Base-by-base conservation (phyloP, 345 rosid species). In the Diplotaxis tenuifolia region DNA sequence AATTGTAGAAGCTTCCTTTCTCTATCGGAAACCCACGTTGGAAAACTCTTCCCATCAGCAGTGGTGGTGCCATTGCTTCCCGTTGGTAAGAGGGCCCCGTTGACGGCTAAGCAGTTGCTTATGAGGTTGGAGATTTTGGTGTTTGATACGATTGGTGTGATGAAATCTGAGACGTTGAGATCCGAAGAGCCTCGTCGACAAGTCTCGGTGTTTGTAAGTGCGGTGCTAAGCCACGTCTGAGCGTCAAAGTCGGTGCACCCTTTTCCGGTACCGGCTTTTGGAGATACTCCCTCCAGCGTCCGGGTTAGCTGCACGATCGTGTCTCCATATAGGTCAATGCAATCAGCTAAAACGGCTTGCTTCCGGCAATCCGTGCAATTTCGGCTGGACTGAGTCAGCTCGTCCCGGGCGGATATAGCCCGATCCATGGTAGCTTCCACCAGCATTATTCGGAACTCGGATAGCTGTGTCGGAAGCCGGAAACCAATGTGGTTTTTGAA, bases 171-270 rank as follows among this genome's bases (percentile, higher is more conserved):
- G 38, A 91, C 83, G 10, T 91, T 89, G 16, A 91, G 62, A 63
- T 91, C 97, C 12, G 22, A 53, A 14, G 82, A 81, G 40, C 97
- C 96, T 1, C 80, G 49, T 14, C 59, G 74, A 70, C 98, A 94
- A 1, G 98, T 91, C 57, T 78, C 84, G 19, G 82, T 83, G 77
- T 94, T 94, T 38, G 97, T 94, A 23, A 94, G 70, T 11, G 96
- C 89, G 0, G 95, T 82, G 84, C 96, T 94, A 3, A 94, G 86
- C 96, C 97, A 94, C 0, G 98, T 94, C 7, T 91, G 97, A 6
- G 85, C 85, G 64, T 94, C 97, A 11, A 87, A 83, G 71, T 84
- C 79, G 3, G 87, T 66, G 73, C 87, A 87, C 0, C 23, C 5
- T 18, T 52, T 50, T 29, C 15, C 53, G 14, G 67, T 42, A 42